phyloP scores from a whole-genome alignment of 2,329 filamentous ascomycete species.

The Alternaria rosae region DNA sequence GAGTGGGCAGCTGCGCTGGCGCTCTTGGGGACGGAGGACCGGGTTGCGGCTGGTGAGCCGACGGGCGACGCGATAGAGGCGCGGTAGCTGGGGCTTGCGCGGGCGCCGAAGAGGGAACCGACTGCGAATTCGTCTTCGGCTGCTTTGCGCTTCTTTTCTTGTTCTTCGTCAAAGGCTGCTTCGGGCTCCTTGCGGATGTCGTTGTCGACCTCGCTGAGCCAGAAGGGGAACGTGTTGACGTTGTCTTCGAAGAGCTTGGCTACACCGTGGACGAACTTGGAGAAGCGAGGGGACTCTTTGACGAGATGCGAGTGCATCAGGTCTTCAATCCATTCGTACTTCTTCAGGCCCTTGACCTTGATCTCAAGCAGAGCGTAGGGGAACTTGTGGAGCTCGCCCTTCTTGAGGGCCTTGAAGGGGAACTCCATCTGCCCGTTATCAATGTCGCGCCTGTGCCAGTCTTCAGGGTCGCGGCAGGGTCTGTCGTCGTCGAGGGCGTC shows the following conservation, averaged over 20 bases:
- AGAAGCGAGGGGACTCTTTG: constrained; percentile 87
- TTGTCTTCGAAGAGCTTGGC: constrained; percentile 91
- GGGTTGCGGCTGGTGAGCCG: constrained; percentile 62
- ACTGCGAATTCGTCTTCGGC: constrained; percentile 89
- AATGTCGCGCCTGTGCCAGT: constrained; percentile 93
- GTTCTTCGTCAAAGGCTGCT: constrained; percentile 88
- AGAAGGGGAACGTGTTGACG: constrained; percentile 95
- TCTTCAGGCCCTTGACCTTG: constrained; percentile 76
- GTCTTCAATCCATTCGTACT: constrained; percentile 86
- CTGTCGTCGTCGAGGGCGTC: constrained; percentile 78
- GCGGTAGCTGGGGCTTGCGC: constrained; percentile 53
- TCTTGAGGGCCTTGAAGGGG: constrained; percentile 85
- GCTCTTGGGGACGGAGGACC: constrained; percentile 36
- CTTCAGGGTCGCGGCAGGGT: constrained; percentile 85
- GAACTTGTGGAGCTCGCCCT: constrained; percentile 90
- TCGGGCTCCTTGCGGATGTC: constrained; percentile 95
- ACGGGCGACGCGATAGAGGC: constrained; percentile 71
- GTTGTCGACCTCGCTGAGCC: constrained; percentile 88
- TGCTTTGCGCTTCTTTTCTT: constrained; percentile 79
- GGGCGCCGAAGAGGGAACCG: constrained; percentile 77
- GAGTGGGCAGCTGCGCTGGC: constrained; percentile 29
- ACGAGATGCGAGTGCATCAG: constrained; percentile 92
- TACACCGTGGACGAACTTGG: constrained; percentile 95
- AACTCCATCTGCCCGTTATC: constrained; percentile 83
- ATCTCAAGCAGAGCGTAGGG: constrained; percentile 92